Conservation (phyloP, 306 rosid genomes). For the Parietaria judaica region DNA sequence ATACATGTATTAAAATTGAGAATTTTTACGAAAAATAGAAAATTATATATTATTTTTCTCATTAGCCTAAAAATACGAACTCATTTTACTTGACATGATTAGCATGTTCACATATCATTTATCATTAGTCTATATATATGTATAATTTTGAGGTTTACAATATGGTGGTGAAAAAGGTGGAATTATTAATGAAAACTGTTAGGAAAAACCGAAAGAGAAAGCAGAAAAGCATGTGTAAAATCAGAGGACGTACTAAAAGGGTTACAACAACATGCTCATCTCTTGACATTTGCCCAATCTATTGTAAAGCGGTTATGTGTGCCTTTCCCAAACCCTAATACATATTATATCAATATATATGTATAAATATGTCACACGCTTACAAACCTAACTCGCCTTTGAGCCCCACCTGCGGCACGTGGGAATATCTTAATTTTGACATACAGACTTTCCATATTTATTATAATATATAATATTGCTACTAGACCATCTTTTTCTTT, state of each 20-base stretch:
- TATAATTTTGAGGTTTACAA: neutral
- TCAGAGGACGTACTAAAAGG: slow-evolving; percentile 33
- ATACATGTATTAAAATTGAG: no score
- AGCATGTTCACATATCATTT: neutral
- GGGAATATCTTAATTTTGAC: slow-evolving; percentile 28
- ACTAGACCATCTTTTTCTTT: neutral
- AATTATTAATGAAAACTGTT: neutral
- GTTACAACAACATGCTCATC: slow-evolving; percentile 32
- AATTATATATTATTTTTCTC: no score
- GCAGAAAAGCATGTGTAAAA: slow-evolving; percentile 35
- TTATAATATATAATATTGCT: slow-evolving; percentile 5
- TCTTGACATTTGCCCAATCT: slow-evolving; percentile 43
- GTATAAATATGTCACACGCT: slow-evolving; percentile 11
- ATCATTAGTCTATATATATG: no score
- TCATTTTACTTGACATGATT: neutral
- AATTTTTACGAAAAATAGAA: no score
- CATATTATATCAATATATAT: neutral
- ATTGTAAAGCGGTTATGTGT: slow-evolving; percentile 39
- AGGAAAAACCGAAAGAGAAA: slow-evolving; percentile 13
- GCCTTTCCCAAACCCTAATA: slow-evolving; percentile 38
- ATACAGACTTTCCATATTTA: slow-evolving; percentile 18
- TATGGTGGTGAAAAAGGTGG: slow-evolving; percentile 21
- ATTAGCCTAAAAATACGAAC: no score
- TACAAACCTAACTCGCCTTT: slow-evolving; percentile 35
- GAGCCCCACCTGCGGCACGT: slow-evolving; percentile 42